phyloP scores from a whole-genome alignment of 805 yeast species.

The Candida ipomoeae region DNA sequence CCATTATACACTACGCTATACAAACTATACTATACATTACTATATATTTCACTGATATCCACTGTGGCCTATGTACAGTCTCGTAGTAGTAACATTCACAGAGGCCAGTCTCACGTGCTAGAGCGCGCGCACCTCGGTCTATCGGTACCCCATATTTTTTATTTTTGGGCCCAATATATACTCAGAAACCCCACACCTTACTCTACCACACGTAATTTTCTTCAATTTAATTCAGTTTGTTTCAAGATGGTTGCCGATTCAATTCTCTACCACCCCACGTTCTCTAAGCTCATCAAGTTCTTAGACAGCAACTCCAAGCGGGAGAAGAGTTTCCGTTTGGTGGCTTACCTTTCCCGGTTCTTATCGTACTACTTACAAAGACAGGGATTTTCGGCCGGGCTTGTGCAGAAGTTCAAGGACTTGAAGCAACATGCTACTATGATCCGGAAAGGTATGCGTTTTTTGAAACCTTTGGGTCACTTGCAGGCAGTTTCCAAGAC shows the following conservation, averaged over 20 bases:
- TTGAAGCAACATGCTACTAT: slow-evolving; percentile 61
- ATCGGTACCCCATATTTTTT: slow-evolving; percentile 1
- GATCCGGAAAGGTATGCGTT: slow-evolving; percentile 79
- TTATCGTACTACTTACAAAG: slow-evolving; percentile 57
- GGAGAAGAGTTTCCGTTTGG: slow-evolving; percentile 73
- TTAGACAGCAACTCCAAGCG: slow-evolving; percentile 68
- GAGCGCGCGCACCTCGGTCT: slow-evolving; percentile 2
- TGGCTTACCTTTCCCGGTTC: slow-evolving; percentile 79
- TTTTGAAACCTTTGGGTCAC: slow-evolving; percentile 75
- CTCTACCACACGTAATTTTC: no score
- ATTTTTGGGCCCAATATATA: not conserved
- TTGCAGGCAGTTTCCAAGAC: slow-evolving; percentile 64
- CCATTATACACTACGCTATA: no score
- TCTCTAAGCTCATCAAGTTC: slow-evolving; percentile 56
- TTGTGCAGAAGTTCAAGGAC: slow-evolving; percentile 47
- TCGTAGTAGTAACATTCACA: no score
- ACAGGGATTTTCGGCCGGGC: slow-evolving; percentile 47
- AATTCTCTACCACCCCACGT: slow-evolving; percentile 68
- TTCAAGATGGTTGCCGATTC: slow-evolving; percentile 62
- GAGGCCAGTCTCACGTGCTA: not conserved
- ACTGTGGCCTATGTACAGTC: no score
- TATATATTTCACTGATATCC: no score
- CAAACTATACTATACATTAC: no score
- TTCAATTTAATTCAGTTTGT: not conserved
- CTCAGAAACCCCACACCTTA: not conserved